These are phyloP conservation scores for Sarocladium strictum DNA, from an alignment of 2,329 filamentous ascomycete genomes.

Conservation along the genomic window DNA sequence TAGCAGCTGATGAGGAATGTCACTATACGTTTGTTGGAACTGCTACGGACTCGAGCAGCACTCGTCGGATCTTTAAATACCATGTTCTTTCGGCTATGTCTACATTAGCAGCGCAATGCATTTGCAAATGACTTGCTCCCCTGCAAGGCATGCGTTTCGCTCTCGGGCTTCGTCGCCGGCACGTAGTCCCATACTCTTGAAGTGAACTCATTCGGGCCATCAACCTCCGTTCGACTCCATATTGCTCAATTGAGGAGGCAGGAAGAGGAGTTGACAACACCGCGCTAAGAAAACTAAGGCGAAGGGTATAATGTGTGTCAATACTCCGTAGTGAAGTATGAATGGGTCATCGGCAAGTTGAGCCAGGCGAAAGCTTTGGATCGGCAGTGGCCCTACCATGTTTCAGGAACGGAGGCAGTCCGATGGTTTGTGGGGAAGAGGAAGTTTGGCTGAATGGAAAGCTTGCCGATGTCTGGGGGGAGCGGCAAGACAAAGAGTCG, in stretches of 20 bases:
- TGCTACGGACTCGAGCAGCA: background rate
- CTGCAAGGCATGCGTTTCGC: background rate
- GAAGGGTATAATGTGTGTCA: background rate
- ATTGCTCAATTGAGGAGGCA: constrained; percentile 2
- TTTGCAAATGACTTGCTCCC: background rate
- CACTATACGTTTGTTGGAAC: background rate
- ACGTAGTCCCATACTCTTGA: background rate
- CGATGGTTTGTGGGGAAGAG: background rate
- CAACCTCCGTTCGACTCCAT: constrained; percentile 4
- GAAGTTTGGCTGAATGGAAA: background rate
- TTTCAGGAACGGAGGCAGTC: background rate
- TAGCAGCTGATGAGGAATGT: background rate
- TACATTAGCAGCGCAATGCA: background rate
- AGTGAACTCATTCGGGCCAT: background rate
- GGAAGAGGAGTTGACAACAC: background rate
- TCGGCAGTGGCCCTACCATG: constrained; percentile 3
- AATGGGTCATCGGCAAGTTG: background rate
- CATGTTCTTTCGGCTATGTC: background rate
- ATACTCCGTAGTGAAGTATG: no score
- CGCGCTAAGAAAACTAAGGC: background rate
- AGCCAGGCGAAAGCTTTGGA: background rate
- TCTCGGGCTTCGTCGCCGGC: background rate
- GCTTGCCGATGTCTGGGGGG: background rate
- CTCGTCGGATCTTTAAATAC: background rate
- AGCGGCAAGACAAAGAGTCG: no score